Evolutionary conservation across 2,329 filamentous ascomycete species (phyloP), one percentile per base, ranked within the genome.

Genomic region (Talaromyces sp.): DNA sequence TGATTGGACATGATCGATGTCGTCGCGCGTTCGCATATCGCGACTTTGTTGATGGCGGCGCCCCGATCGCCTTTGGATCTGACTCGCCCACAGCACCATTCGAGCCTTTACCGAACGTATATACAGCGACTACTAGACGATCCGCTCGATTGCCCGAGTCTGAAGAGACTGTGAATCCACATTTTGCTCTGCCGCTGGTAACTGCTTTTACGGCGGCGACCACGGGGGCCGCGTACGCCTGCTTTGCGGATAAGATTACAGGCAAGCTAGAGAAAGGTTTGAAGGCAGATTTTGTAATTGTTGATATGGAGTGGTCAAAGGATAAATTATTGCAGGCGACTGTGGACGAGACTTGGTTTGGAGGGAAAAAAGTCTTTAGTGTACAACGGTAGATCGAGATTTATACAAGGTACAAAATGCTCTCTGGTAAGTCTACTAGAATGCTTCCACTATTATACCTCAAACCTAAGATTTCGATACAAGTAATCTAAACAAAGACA

Each of bases 1-100:
- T 84, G 0, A 73, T 84, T 5, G 82, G 82, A 0, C 70, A 74
- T 1, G 74, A 82, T 33, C 76, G 82, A 5, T 76, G 82, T 64
- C 76, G 77, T 66, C 77, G 82, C 6, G 82, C 82, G 3, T 84
- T 84, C 68, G 82, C 82, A 10, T 84, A 84, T 68, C 77, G 77
- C 9, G 82, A 83, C 9, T 83, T 84, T 68, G 61, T 75, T 10
- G 78, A 81, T n/a, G 76, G 78, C 6, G 82, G 81, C 2, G 81
- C 81, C 0, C 68, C 70, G 4, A 67, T 84, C 8, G 81, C 82
- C 0, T 76, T 84, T 54, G 82, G 82, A 0, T 80, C 80, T 0
- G 82, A 84, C 68, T 76, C 81, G 0, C 82, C 82, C 0, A 84
- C 82, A 1, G 82, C 82, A 0, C 77, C 77, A 0, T 78, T 82